Base-by-base conservation (phyloP, 352 stramenopile genomes). In the Phytophthora chlamydospora region DNA sequence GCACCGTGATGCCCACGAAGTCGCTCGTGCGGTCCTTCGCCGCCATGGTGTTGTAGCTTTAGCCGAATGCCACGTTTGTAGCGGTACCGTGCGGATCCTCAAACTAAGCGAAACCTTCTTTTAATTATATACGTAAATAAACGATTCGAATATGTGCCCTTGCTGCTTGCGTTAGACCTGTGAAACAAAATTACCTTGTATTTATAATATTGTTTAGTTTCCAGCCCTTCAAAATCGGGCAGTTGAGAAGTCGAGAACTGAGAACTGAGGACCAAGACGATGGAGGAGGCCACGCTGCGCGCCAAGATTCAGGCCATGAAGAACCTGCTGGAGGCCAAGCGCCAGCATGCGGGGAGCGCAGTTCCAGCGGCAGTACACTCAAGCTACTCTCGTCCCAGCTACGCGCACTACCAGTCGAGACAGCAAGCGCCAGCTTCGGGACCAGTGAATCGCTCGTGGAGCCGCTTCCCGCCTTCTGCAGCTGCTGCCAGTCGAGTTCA, bases 231-330 rank as follows among this genome's bases (percentile, higher is more conserved):
- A 5, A 36, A 55, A 47, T 36, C 45, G 24, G 49, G 40, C 55
- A 70, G 54, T 71, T 62, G 43, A 45, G 47, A 66, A 62, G 44
- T 9, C 39, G 55, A 59, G 27, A 43, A 19, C 2, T 10, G 24
- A 27, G 24, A 27, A 31, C 27, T 31, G 39, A 65, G 43, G 29
- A 24, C 21, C 32, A 33, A 48, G 27, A 48, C 47, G 62, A 85
- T 89, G 70, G 85, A 94, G 57, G 83, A 92, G 58, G 83, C 75
- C 5, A 80, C 78, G 47, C 60, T 94, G 67, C 83, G 83, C 43
- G 83, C 85, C 46, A 90, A 91, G 54, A 94, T 94, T 68, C 81
- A 91, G 66, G 85, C 85, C 29, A 85, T 94, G 68, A 88, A 84
- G 62, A 94, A 91, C 58, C 62, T 92, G 16, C 55, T 94, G 50